Evolutionary conservation across 2,329 filamentous ascomycete species (phyloP), one percentile per base, ranked within the genome.

Genomic region (Neonectria magnoliae): DNA sequence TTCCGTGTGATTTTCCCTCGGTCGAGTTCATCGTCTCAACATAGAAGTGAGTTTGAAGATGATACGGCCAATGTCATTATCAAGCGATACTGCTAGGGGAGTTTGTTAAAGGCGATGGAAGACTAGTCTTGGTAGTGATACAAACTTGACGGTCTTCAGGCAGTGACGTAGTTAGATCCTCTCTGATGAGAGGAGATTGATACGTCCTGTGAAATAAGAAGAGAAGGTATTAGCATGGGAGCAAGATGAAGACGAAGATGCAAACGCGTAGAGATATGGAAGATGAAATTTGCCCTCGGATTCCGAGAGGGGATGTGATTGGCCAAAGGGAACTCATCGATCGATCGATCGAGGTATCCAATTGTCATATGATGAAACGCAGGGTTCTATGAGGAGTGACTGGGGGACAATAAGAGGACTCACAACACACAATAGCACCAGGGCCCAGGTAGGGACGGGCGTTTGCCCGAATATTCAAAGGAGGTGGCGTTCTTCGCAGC

Each of bases 331-430:
- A 36, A 53, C 58, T 56, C 60, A 68, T 67, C 67, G 73, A 77
- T 77, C 76, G 76, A 77, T 77, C 76, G 76, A 77, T 76, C 75
- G 74, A 69, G 50, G 64, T 57, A 54, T 66, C 59, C 25, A 62
- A 62, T 70, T 64, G 66, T 68, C 60, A 73, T 62, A 71, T 73
- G 71, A 73, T 71, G 67, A 72, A 66, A 68, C 41, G 60, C 65
- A 65, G 63, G 57, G 41, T 44, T 45, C 61, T 62, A 20, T 36
- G 33, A n/a, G 62, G 54, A 55, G 25, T 55, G 60, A 20, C 29
- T 44, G 22, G 61, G 47, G 59, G 59, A 60, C 59, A 38, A 33
- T 69, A 22, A 55, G 29, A 41, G 29, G 50, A 66, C 70, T 70
- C 50, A 72, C 70, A 36, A 20, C 14, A 20, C 22, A 66, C 44